phyloP scores from a whole-genome alignment of 805 yeast genomes.

The Candida nonsorbophila region DNA sequence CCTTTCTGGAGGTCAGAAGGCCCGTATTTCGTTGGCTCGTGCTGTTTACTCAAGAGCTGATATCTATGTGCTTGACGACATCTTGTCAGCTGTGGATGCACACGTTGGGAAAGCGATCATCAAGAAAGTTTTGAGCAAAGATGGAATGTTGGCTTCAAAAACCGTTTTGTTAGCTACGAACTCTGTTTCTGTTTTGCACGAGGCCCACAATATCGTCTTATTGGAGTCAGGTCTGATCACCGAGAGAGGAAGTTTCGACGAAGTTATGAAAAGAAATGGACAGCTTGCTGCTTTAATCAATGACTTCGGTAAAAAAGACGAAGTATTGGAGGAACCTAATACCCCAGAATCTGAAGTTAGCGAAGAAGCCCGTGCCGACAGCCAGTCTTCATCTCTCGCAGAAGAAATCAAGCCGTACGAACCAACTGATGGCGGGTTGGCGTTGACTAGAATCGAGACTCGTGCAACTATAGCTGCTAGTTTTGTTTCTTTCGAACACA shows the following conservation, averaged over 20 bases:
- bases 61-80: slow-evolving; percentile 33
- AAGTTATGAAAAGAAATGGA: slow-evolving; percentile 36
- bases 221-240: slow-evolving; percentile 21
- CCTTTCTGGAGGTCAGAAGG: slow-evolving; percentile 39
- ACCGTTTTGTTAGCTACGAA: slow-evolving; percentile 36
- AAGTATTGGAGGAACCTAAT: slow-evolving; percentile 4
- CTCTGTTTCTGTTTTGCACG: slow-evolving; percentile 29
- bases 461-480: slow-evolving; percentile 17
- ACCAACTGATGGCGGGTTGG: slow-evolving; percentile 9
- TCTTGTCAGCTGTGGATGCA: slow-evolving; percentile 39
- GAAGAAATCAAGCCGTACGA: slow-evolving; percentile 8
- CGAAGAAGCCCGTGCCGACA: slow-evolving; percentile 11
- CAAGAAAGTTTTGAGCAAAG: slow-evolving; percentile 22
- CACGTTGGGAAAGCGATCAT: slow-evolving; percentile 35
- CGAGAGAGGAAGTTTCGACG: slow-evolving; percentile 45
- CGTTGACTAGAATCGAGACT: slow-evolving; percentile 6
- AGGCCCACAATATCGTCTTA: slow-evolving; percentile 28
- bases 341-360: slow-evolving; percentile 7
- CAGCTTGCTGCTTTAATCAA: slow-evolving; percentile 26
- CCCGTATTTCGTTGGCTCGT: slow-evolving; percentile 35
- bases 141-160: slow-evolving; percentile 27
- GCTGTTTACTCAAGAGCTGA: slow-evolving; percentile 39
- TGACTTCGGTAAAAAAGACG: slow-evolving; percentile 23
- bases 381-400: slow-evolving; percentile 7
- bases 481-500: slow-evolving; percentile 29